Percentiles rank a stretch among this genome's conserved stretches.
Conservation (phyloP, 2,329 filamentous ascomycete species). For the Lasiodiplodia hormozganensis region DNA sequence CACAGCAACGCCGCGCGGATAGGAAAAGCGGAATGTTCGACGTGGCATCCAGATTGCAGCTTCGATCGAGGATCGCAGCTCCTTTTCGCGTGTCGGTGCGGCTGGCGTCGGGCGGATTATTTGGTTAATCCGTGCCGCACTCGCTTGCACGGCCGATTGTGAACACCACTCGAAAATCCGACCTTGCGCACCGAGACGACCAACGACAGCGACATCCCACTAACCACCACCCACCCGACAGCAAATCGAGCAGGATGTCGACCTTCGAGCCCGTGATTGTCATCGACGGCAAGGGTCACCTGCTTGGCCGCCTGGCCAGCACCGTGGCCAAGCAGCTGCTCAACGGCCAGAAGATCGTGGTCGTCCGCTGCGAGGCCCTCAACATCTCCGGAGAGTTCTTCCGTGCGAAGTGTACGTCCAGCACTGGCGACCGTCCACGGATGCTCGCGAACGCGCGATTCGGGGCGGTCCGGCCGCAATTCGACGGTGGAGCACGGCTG, state of each 20-base stretch:
- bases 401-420: conserved; percentile 96
- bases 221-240: conserved; percentile 30
- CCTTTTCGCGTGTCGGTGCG: conserved; percentile 17
- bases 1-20: neutral
- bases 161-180: conserved; percentile 26
- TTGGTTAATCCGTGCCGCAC: conserved; percentile 13
- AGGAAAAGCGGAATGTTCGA: neutral
- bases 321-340: conserved; percentile 99
- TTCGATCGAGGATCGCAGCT: conserved; percentile 18
- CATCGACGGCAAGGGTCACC: conserved; percentile 99
- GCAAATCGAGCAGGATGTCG: conserved; percentile 62
- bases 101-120: conserved; percentile 17
- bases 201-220: conserved; percentile 30
- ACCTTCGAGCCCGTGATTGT: conserved; percentile 77
- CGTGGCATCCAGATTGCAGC: conserved; percentile 10
- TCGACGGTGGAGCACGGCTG: conserved; percentile 55
- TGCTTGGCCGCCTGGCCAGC: conserved; percentile 97
- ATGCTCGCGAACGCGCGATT: conserved; percentile 5
- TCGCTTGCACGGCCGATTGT: conserved; percentile 25
- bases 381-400: conserved; percentile 99
- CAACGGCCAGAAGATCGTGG: conserved; percentile 98
- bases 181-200: conserved; percentile 29
- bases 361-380: conserved; percentile 97
- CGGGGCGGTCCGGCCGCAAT: conserved; percentile 13
- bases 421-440: conserved; percentile 17